A percentile compares a stretch with the other conserved stretches of the same genome.
Evolutionary conservation across 164 flowering plant species (phyloP).

Genomic region (Kingdonia uniflora): DNA sequence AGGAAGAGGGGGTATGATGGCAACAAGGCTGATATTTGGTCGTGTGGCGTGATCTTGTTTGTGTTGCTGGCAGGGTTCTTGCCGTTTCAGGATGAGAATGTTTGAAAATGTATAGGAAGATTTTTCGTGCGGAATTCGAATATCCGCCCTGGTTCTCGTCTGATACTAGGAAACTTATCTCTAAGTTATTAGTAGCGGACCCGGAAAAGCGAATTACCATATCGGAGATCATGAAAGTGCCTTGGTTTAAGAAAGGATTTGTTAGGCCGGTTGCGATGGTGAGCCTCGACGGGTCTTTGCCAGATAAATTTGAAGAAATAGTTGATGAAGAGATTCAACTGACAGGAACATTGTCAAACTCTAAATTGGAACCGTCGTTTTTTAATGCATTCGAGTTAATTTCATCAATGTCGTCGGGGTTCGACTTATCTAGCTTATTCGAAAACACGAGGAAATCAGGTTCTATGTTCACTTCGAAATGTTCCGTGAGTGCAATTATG

Average conservation of each 20-base stretch:
- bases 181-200: constrained; percentile 43
- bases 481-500: constrained; percentile 46
- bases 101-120: constrained; percentile 55
- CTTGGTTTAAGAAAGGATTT: constrained; percentile 53
- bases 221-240: constrained; percentile 29
- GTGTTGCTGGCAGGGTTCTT: constrained; percentile 66
- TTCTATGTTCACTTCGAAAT: constrained; percentile 55
- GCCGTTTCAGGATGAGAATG: constrained; percentile 66
- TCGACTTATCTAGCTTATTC: constrained; percentile 63
- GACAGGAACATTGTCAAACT: not conserved
- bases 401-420: constrained; percentile 77
- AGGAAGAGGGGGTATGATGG: constrained; percentile 70
- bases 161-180: constrained; percentile 37
- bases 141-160: constrained; percentile 66
- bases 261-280: constrained; percentile 13
- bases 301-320: not conserved
- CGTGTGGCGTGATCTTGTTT: constrained; percentile 70
- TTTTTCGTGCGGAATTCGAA: constrained; percentile 41
- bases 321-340: not conserved
- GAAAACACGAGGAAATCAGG: constrained; percentile 35
- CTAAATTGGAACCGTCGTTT: constrained; percentile 29
- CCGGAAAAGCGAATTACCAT: constrained; percentile 43
- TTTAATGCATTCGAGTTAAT: constrained; percentile 76
- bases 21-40: constrained; percentile 72
- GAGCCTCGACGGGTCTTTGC: not conserved